Conservation (phyloP, 805 yeast genomes). For the Metschnikowia borealis region DNA sequence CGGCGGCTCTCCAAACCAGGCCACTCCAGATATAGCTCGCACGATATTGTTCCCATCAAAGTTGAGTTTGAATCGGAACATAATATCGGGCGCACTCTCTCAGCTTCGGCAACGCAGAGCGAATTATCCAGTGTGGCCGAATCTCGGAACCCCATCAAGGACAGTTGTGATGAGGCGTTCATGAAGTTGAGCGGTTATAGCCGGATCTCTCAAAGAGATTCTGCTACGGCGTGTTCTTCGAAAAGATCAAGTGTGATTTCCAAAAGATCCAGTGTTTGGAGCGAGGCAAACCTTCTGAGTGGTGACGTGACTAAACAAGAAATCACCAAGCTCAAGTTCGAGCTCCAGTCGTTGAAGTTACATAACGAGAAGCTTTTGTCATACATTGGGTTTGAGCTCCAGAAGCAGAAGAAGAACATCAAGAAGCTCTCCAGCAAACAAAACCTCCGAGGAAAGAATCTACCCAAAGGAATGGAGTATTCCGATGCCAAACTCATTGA, state of each 20-base stretch:
- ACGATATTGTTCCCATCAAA: constrained; percentile 39
- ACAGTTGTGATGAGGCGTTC: constrained; percentile 23
- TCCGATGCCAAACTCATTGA: constrained; percentile 52
- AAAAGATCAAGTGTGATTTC: constrained; percentile 13
- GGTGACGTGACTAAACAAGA: constrained; percentile 41
- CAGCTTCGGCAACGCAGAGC: constrained; percentile 24
- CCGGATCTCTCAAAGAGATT: constrained; percentile 13
- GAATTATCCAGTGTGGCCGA: constrained; percentile 17
- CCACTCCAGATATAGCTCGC: constrained; percentile 40
- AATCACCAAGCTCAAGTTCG: constrained; percentile 48
- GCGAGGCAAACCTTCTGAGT: constrained; percentile 20
- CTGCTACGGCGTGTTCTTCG: constrained; percentile 21
- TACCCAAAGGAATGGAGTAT: constrained; percentile 33
- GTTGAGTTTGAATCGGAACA: constrained; percentile 38
- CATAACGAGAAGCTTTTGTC: constrained; percentile 56
- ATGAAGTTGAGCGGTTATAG: constrained; percentile 28
- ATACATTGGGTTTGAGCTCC: constrained; percentile 54
- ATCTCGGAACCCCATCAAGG: constrained; percentile 15
- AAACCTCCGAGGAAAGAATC: constrained; percentile 22
- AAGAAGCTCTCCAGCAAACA: constrained; percentile 37
- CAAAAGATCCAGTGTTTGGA: constrained; percentile 28
- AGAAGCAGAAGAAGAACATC: constrained; percentile 43
- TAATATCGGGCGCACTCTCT: constrained; percentile 20
- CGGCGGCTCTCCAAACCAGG: constrained; percentile 21
- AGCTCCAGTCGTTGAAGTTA: constrained; percentile 48